These are phyloP conservation scores for Plantago coronopus DNA, from an alignment of 305 asterid species.

Conservation along the genomic window DNA sequence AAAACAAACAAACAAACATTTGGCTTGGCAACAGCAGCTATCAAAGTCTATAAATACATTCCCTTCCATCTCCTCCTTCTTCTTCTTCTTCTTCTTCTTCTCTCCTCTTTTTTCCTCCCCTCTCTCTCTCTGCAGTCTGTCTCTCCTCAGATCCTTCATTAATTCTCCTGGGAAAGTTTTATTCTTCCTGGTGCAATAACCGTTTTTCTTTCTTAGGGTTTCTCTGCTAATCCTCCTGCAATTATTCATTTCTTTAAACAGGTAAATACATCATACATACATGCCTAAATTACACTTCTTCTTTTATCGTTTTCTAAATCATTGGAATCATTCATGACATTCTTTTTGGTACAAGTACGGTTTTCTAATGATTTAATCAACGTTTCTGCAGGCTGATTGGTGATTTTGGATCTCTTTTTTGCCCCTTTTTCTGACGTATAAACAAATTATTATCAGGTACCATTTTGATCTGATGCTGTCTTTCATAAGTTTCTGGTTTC, in stretches of 20 bases:
- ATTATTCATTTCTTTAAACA: constrained; percentile 18
- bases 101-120: background rate
- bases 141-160: no score
- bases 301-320: no score
- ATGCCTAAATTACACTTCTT: no score
- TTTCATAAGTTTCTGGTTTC: background rate
- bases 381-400: background rate
- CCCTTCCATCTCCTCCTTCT: constrained; percentile 20
- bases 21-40: background rate
- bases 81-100: constrained; percentile 4
- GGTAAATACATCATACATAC: constrained; percentile 7
- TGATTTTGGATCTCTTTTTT: background rate
- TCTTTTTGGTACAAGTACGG: background rate
- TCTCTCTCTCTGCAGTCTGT: no score
- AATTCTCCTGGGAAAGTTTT: no score
- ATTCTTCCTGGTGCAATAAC: background rate
- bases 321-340: no score
- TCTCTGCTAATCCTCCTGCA: constrained; percentile 32
- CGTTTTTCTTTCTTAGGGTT: constrained; percentile 38
- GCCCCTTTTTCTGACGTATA: background rate
- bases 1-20: background rate
- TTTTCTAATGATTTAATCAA: background rate
- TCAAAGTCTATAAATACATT: constrained; percentile 33
- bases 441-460: constrained; percentile 3
- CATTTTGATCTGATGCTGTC: no score